Conservation (phyloP, 2,329 filamentous ascomycete species). For the Tolypocladium inflatum region DNA sequence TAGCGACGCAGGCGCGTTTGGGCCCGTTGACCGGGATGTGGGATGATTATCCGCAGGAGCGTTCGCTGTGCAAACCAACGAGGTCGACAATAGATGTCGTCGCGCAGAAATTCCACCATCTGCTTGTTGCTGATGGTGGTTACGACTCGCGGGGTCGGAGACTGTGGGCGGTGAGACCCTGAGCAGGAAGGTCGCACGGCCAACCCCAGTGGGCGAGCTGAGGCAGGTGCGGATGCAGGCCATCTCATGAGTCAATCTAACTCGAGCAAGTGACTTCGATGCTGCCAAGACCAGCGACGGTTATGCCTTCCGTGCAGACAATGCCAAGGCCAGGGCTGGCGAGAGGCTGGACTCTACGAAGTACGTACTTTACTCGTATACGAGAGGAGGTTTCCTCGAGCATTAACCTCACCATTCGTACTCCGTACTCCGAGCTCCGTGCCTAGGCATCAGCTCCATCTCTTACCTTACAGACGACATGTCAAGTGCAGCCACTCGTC, state of each 20-base stretch:
- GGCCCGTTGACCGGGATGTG: background rate
- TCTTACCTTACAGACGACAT: background rate
- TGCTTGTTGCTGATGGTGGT: background rate
- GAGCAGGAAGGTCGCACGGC: background rate
- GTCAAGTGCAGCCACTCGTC: background rate
- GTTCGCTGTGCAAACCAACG: background rate
- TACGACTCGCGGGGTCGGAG: background rate
- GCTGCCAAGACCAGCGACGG: background rate
- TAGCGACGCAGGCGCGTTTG: background rate
- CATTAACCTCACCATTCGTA: background rate
- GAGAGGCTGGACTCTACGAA: background rate
- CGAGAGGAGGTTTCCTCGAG: background rate
- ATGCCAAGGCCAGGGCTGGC: background rate
- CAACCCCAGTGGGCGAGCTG: background rate
- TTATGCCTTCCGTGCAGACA: background rate
- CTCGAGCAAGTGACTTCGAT: background rate
- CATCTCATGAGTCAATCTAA: background rate
- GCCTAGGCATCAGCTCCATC: background rate
- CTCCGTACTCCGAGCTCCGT: background rate
- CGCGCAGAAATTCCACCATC: background rate
- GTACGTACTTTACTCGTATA: too few relatives aligned
- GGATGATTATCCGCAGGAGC: background rate
- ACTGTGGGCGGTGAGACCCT: background rate
- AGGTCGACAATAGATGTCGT: background rate
- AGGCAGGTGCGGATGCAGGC: background rate